Evolutionary conservation across 1,284 basidiomycete genomes (phyloP), one percentile per base, ranked within the genome.

Genomic region (Trametes pubescens): DNA sequence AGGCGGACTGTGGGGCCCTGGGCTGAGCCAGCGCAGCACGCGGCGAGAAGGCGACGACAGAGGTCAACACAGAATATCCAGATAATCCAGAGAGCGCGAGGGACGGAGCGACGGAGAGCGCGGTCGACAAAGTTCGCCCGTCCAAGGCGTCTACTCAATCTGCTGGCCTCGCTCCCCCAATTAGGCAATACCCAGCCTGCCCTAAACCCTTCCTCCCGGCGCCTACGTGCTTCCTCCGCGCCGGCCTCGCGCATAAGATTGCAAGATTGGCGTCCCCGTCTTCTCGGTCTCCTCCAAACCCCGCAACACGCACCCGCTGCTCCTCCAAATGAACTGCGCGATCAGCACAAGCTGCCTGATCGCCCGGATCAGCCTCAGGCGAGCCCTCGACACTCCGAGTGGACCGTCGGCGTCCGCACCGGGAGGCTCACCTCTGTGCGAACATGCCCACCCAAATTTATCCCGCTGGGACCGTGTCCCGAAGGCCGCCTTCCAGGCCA

Each of bases 181-280:
- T 58, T 21, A 0, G 64, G 55, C 18, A 46, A 4, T 29, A n/a
- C 38, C 14, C 1, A 18, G 11, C 65, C 61, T 62, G 65, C 65
- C 61, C 61, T 63, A 54, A 66, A 63, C 63, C 38, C 35, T 21
- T 38, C 47, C 55, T 22, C 21, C 54, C 16, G 35, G 57, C 57
- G 62, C 52, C 49, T 40, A 34, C 46, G 16, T 32, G 8, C 40
- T 16, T 43, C 40, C 40, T 43, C 37, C 40, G 40, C 18, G 14
- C 16, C 40, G 40, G 35, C 10, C n/a, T 14, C 29, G 55, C 24
- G 26, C 55, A 38, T 4, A 8, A 56, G 56, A 65, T 61, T 32
- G 46, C 48, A 62, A 62, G 64, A 59, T 62, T 38, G 48, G 58
- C 61, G 44, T 60, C 53, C 59, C 61, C 21, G 46, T 51, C 59